phyloP scores from a whole-genome alignment of 2,329 filamentous ascomycete species.

The Scedosporium boydii region DNA sequence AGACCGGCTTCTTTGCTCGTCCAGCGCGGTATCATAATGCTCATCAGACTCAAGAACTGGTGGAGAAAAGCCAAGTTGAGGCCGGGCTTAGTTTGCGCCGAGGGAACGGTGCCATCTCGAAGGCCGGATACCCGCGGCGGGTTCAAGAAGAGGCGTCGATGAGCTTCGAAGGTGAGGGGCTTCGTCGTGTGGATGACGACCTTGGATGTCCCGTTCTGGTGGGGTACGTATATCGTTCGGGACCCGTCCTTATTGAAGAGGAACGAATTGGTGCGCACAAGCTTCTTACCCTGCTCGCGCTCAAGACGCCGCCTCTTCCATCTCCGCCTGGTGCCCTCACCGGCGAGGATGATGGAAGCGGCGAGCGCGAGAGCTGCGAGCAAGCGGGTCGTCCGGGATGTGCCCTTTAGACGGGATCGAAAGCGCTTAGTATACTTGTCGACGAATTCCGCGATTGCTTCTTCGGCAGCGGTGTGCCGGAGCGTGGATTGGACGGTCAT shows the following conservation, averaged over 20 bases:
- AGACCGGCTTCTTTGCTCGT: slow-evolving; percentile 91
- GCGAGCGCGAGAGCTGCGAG: slow-evolving; percentile 68
- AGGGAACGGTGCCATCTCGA: slow-evolving; percentile 66
- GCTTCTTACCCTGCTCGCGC: slow-evolving; percentile 68
- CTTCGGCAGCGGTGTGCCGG: slow-evolving; percentile 53
- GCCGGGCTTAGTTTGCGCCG: slow-evolving; percentile 84
- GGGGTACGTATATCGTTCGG: slow-evolving; percentile 88
- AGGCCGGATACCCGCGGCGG: slow-evolving; percentile 76
- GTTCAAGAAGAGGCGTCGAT: slow-evolving; percentile 85
- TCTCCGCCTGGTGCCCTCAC: slow-evolving; percentile 70
- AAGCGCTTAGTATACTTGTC: slow-evolving; percentile 48
- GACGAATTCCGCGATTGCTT: slow-evolving; percentile 55
- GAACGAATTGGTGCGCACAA: slow-evolving; percentile 86
- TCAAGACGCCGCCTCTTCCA: slow-evolving; percentile 67
- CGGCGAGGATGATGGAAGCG: slow-evolving; percentile 67
- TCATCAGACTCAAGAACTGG: slow-evolving; percentile 90
- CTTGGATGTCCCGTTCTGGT: slow-evolving; percentile 78
- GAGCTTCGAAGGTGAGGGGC: slow-evolving; percentile 89
- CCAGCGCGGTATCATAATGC: slow-evolving; percentile 96
- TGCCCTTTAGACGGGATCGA: slow-evolving; percentile 46
- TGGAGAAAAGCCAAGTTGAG: slow-evolving; percentile 93
- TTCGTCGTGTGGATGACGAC: slow-evolving; percentile 89
- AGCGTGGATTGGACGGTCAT: slow-evolving; percentile 91
- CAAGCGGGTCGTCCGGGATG: slow-evolving; percentile 62
- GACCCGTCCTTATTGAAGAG: slow-evolving; percentile 91